phyloP scores from a whole-genome alignment of 441 rosid species.

The Kokia cookei region DNA sequence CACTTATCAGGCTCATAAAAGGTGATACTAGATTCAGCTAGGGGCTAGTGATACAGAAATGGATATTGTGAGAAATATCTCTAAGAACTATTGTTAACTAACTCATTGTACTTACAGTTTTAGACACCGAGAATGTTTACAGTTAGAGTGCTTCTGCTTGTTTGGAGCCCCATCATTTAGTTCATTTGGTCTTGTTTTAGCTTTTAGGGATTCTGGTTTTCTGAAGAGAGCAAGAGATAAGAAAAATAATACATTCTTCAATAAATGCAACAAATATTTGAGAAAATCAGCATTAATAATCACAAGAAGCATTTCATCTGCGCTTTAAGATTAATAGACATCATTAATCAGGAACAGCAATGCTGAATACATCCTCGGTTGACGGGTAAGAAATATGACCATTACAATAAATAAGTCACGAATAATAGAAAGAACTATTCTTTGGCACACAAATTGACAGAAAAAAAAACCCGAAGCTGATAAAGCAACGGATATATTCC shows the following conservation, averaged over 20 bases:
- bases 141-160: slow-evolving; percentile 95
- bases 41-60: not conserved
- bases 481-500: not conserved
- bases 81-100: not conserved
- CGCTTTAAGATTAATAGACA: not conserved
- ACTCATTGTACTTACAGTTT: slow-evolving; percentile 61
- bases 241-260: not conserved
- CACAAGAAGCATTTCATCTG: not conserved
- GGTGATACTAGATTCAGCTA: not conserved
- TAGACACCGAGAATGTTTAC: slow-evolving; percentile 96
- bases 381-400: not conserved
- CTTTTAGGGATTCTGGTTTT: slow-evolving; percentile 83
- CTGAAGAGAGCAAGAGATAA: slow-evolving; percentile 27
- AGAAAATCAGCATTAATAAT: slow-evolving; percentile 1
- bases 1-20: not conserved
- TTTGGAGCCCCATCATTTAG: slow-evolving; percentile 89
- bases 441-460: not conserved
- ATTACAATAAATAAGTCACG: not conserved
- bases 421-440: not conserved
- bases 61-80: not conserved
- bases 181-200: slow-evolving; percentile 65
- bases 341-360: not conserved
- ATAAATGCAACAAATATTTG: not conserved
- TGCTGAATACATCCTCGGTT: not conserved
- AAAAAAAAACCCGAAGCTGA: not conserved